Percentiles rank a stretch among this genome's conserved stretches.
These are phyloP conservation scores for Phaeosphaeria sp. DNA, from an alignment of 2,329 filamentous ascomycete genomes.

Conservation along the genomic window DNA sequence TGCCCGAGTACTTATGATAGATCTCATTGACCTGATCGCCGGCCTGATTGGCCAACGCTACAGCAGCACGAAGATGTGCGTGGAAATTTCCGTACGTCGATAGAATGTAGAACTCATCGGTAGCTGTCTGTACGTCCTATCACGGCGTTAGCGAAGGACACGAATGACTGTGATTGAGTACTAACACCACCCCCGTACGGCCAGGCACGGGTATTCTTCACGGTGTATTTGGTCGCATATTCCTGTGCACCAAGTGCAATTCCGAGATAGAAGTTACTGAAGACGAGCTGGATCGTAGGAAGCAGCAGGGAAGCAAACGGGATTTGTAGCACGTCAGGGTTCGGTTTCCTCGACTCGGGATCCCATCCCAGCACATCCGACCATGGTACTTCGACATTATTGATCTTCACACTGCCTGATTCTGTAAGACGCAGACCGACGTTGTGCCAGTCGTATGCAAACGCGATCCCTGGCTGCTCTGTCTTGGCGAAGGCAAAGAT, in stretches of 20 bases:
- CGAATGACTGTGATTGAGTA: neutral
- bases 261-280: constrained; percentile 70
- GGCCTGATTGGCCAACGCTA: constrained; percentile 64
- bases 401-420: constrained; percentile 68
- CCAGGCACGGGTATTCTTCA: constrained; percentile 66
- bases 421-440: constrained; percentile 69
- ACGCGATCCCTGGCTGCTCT: constrained; percentile 63
- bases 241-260: constrained; percentile 67
- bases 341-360: constrained; percentile 56
- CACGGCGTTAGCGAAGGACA: constrained; percentile 2
- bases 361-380: constrained; percentile 69
- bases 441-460: constrained; percentile 69
- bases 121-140: constrained; percentile 62
- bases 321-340: constrained; percentile 58
- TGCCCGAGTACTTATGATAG: constrained; percentile 51
- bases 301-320: constrained; percentile 66
- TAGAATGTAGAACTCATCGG: constrained; percentile 71
- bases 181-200: constrained; percentile 65
- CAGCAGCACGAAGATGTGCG: constrained; percentile 67
- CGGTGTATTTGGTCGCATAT: constrained; percentile 64
- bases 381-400: constrained; percentile 65
- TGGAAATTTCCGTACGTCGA: constrained; percentile 69
- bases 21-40: constrained; percentile 58
- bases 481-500: constrained; percentile 69
- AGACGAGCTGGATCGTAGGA: constrained; percentile 70